Evolutionary conservation across 805 yeast genomes (phyloP), one percentile per base, ranked within the genome.

Genomic region (Yarrowia sp.): DNA sequence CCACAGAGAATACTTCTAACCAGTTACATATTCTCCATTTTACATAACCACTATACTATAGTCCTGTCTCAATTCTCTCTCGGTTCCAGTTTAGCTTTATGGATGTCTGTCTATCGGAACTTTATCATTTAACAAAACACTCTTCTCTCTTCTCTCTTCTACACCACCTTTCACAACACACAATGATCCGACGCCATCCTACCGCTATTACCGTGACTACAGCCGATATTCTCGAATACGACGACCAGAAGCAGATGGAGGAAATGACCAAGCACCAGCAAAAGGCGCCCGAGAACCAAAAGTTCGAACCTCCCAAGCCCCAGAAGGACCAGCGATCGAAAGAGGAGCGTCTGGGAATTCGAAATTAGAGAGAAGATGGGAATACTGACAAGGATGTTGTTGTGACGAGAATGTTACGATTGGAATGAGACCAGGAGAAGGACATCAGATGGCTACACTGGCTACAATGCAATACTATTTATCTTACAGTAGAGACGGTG

Each of bases 141-240:
- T 16, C 21, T 28, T 28, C 14, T 36, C 24, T 5, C 30, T 26
- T 26, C 30, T 5, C 16, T 14, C 17, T 44, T 14, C 5, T 28
- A n/a, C n/a, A n/a, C n/a, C n/a, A n/a, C n/a, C 52, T 28, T 7
- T 10, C 22, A 44, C 33, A 26, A 26, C 33, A 32, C 17, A 52
- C n/a, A 16, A 85, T 86, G 90, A 75, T 86, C 48, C 77, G 89
- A 73, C 77, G 89, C 70, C 86, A 84, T 14, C 87, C 90, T 4
- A 87, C 91, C 0, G 79, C 84, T 1, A 86, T 87, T 63, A 81
- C 80, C 65, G 79, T 87, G 44, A 83, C 86, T 1, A 85, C 87
- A 0, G 89, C 86, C 68, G 90, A 86, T 68, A 78, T 86, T 11
- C 72, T 77, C 67, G 82, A 79, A 61, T 81, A 79, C 66, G 85